These are phyloP conservation scores for Mariannaea elegans DNA, from an alignment of 2,329 filamentous ascomycete genomes.

Conservation along the genomic window DNA sequence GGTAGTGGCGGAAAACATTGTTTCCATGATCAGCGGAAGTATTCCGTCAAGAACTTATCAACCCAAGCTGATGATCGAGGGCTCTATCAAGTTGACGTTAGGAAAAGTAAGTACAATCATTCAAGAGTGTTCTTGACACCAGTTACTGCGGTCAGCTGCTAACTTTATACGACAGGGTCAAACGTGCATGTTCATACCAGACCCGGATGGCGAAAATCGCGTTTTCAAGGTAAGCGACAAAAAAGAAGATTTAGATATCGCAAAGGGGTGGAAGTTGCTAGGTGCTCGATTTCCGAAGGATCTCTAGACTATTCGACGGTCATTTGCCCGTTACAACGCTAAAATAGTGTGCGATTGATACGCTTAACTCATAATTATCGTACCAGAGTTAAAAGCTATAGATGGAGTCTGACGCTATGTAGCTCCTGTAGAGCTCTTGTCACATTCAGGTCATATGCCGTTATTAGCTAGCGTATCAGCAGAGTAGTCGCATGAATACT, in stretches of 20 bases:
- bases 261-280: neutral
- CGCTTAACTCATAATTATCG: too few species aligned
- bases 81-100: neutral
- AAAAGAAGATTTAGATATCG: neutral
- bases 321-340: too few species aligned
- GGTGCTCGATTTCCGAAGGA: neutral
- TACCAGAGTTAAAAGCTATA: too few species aligned
- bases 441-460: too few species aligned
- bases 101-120: neutral
- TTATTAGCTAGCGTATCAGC: too few species aligned
- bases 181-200: neutral
- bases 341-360: neutral
- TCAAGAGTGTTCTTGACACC: neutral
- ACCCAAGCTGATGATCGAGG: neutral
- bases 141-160: too few species aligned
- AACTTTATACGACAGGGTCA: neutral
- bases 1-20: conserved; percentile 8
- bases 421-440: too few species aligned
- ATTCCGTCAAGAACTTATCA: neutral
- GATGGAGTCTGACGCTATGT: too few species aligned
- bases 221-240: neutral
- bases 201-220: neutral
- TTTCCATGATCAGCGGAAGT: conserved; percentile 2
- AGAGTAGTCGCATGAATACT: too few species aligned
- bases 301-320: neutral